A percentile compares a stretch with the other conserved stretches of the same genome.
These are phyloP conservation scores for Candida cerambycidarum DNA, from an alignment of 805 yeast genomes.

Conservation along the genomic window DNA sequence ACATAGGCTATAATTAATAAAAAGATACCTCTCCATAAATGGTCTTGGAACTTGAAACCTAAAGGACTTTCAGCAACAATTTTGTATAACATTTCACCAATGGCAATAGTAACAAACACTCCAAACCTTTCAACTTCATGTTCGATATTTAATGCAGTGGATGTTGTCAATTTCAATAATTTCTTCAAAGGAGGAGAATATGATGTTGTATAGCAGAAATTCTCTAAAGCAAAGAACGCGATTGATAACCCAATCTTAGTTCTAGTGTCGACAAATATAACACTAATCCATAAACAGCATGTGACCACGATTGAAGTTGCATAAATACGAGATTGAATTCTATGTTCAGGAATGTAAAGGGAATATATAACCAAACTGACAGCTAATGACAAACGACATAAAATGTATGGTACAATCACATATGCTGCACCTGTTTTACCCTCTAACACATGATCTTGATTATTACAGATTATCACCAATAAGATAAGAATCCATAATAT, in stretches of 20 bases:
- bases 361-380: constrained; percentile 38
- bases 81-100: constrained; percentile 61
- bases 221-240: constrained; percentile 43
- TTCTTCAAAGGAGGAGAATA: constrained; percentile 51
- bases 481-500: constrained; percentile 53
- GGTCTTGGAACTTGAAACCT: constrained; percentile 44
- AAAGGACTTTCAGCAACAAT: constrained; percentile 51
- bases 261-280: constrained; percentile 47
- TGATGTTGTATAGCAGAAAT: constrained; percentile 29
- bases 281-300: constrained; percentile 49
- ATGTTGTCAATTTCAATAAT: constrained; percentile 40
- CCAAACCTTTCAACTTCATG: constrained; percentile 64
- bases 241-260: constrained; percentile 48
- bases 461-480: constrained; percentile 52
- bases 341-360: constrained; percentile 48
- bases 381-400: constrained; percentile 44
- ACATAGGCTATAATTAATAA: constrained; percentile 48
- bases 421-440: constrained; percentile 36
- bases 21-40: constrained; percentile 50
- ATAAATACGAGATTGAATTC: constrained; percentile 49
- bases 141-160: constrained; percentile 64
- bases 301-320: constrained; percentile 31
- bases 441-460: constrained; percentile 36
- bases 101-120: constrained; percentile 60
- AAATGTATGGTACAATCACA: constrained; percentile 48